These are phyloP conservation scores for Phytophthora rubi DNA, from an alignment of 352 stramenopile species.

Conservation along the genomic window DNA sequence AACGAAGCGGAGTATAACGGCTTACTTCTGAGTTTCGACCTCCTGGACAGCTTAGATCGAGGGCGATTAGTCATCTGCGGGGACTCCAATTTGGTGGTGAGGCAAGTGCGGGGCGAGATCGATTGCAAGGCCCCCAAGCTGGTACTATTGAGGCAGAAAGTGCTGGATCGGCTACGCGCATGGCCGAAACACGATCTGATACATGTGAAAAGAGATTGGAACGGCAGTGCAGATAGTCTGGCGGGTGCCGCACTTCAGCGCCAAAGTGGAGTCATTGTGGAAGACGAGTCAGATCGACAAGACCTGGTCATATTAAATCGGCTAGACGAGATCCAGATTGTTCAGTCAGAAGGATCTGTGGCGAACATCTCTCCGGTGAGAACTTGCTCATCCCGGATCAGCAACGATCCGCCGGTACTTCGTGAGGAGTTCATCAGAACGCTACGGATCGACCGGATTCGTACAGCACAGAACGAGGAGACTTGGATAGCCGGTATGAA, in stretches of 20 bases:
- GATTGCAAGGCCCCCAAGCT: constrained; percentile 11
- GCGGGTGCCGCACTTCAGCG: constrained; percentile 2
- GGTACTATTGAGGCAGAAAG: neutral
- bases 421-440: neutral
- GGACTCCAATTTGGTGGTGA: constrained; percentile 5
- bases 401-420: neutral
- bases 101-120: constrained; percentile 12
- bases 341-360: neutral
- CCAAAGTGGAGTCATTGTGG: neutral
- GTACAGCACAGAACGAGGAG: constrained; percentile 8
- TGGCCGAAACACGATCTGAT: constrained; percentile 1
- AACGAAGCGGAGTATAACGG: constrained; percentile 8
- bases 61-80: constrained; percentile 5
- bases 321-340: neutral
- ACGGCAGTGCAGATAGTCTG: constrained; percentile 1
- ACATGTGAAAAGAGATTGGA: constrained; percentile 15
- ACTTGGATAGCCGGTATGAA: constrained; percentile 1
- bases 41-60: neutral
- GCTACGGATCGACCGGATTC: neutral
- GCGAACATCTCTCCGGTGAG: neutral
- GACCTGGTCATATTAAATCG: constrained; percentile 10
- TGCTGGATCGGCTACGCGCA: neutral
- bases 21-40: neutral
- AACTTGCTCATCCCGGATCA: neutral
- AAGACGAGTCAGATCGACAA: neutral